Evolutionary conservation across 441 rosid genomes (phyloP).

Genomic region (Lagerstroemia fauriei): DNA sequence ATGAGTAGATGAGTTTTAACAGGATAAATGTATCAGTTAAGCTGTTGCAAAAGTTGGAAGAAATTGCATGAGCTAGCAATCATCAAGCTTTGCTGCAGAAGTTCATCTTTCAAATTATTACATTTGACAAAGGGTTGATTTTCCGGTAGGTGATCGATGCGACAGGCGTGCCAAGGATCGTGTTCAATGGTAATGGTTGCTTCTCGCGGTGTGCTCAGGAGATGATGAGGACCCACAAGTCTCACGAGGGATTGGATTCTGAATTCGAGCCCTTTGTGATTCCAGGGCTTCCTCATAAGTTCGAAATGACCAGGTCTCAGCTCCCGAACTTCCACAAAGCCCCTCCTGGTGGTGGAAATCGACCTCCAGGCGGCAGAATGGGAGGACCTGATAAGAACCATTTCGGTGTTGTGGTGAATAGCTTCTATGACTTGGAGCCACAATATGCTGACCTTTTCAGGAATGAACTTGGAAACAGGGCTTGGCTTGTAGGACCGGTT

Average conservation of each 20-base stretch:
- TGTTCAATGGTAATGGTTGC: conserved; percentile 15
- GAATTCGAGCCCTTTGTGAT: conserved; percentile 10
- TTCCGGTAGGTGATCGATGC: conserved; percentile 1
- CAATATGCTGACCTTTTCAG: conserved; percentile 47
- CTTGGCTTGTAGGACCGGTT: conserved; percentile 52
- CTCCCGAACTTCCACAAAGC: not conserved
- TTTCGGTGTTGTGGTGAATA: conserved; percentile 50
- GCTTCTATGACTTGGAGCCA: conserved; percentile 56
- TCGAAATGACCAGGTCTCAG: conserved; percentile 20
- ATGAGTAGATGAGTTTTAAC: not conserved
- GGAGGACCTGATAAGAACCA: not conserved
- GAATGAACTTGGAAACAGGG: conserved; percentile 33
- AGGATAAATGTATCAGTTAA: not conserved
- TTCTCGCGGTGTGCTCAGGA: not conserved
- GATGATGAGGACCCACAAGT: not conserved
- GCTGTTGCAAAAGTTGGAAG: no score
- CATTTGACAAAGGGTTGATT: not conserved
- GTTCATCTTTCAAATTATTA: not conserved
- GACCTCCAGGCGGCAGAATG: not conserved
- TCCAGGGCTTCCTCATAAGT: conserved; percentile 4
- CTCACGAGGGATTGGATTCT: conserved; percentile 4
- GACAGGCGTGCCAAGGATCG: conserved; percentile 7
- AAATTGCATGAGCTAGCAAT: no score
- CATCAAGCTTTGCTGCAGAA: not conserved
- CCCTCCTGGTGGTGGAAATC: not conserved